Conservation (phyloP, 768 basidiomycete species). For the Hemileccinum impolitum region DNA sequence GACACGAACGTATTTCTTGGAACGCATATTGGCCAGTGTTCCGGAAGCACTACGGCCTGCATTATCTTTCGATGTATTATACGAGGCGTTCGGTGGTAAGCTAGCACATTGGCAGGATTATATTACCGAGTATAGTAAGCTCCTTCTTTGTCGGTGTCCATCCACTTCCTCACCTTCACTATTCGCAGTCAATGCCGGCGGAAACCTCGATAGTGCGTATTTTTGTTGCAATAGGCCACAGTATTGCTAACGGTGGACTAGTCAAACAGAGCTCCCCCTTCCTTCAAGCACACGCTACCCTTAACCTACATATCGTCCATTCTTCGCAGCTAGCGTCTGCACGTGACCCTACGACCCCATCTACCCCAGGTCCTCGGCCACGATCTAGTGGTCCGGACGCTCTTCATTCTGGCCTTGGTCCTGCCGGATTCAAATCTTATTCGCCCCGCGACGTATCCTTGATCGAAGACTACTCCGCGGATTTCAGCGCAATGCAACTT, state of each 20-base stretch:
- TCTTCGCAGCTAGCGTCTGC: slow-evolving; percentile 57
- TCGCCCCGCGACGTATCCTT: slow-evolving; percentile 21
- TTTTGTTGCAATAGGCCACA: neutral
- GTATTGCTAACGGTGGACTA: slow-evolving; percentile 26
- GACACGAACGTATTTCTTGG: slow-evolving; percentile 61
- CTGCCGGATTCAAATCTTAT: slow-evolving; percentile 63
- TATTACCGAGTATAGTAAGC: slow-evolving; percentile 64
- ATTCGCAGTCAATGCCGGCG: slow-evolving; percentile 66
- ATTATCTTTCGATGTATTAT: slow-evolving; percentile 70
- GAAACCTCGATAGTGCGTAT: slow-evolving; percentile 63
- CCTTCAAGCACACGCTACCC: slow-evolving; percentile 77
- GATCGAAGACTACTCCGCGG: slow-evolving; percentile 50
- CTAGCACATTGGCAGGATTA: slow-evolving; percentile 82
- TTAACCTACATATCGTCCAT: slow-evolving; percentile 87
- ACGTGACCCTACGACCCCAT: slow-evolving; percentile 31
- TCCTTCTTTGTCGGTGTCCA: neutral
- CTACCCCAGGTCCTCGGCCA: slow-evolving; percentile 32
- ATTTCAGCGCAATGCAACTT: slow-evolving; percentile 77
- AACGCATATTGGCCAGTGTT: slow-evolving; percentile 64
- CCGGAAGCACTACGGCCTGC: slow-evolving; percentile 53
- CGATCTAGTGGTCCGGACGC: slow-evolving; percentile 43
- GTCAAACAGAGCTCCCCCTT: slow-evolving; percentile 81
- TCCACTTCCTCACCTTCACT: slow-evolving; percentile 3
- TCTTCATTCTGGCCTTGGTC: slow-evolving; percentile 55
- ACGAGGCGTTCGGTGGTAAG: slow-evolving; percentile 81